phyloP scores from a whole-genome alignment of 225 moss, liverwort and hornwort species.

The Antitrichia curtipendula region DNA sequence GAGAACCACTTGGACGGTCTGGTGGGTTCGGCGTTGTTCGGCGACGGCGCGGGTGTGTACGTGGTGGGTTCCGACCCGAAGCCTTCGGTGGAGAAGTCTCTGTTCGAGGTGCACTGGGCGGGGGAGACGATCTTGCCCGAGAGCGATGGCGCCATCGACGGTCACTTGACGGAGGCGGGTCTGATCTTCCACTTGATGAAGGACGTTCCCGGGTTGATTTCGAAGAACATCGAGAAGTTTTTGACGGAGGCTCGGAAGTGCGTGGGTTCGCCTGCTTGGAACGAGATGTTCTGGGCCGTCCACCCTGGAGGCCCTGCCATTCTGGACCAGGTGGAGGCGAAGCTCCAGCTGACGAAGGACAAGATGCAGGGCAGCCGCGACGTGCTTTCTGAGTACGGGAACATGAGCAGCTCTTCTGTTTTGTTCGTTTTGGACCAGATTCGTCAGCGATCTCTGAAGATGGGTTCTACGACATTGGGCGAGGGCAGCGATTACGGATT shows the following conservation, averaged over 20 bases:
- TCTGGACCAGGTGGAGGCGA: constrained; percentile 22
- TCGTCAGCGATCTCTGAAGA: constrained; percentile 1
- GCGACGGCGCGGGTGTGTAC: background rate
- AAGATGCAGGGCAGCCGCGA: constrained; percentile 25
- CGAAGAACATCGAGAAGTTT: background rate
- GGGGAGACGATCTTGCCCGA: constrained; percentile 21
- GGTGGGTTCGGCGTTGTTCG: constrained; percentile 2
- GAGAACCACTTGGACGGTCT: constrained; percentile 36
- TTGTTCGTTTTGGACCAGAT: constrained; percentile 23
- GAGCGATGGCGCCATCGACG: constrained; percentile 37
- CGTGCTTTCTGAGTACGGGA: constrained; percentile 31
- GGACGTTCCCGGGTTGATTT: constrained; percentile 3
- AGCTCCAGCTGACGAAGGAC: constrained; percentile 12
- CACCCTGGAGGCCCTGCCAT: background rate
- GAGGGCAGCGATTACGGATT: background rate
- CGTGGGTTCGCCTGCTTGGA: background rate
- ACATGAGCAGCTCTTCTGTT: constrained; percentile 35
- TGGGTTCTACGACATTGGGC: background rate
- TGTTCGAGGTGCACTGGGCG: constrained; percentile 39
- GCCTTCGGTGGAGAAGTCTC: background rate
- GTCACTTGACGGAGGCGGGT: constrained; percentile 33
- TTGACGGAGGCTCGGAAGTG: constrained; percentile 8
- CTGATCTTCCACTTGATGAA: constrained; percentile 39
- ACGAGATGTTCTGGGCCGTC: background rate
- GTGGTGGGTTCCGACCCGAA: constrained; percentile 27